Evolutionary conservation across 805 yeast species (phyloP), one percentile per base, ranked within the genome.

Genomic region (Zygoascus ofunaensis): DNA sequence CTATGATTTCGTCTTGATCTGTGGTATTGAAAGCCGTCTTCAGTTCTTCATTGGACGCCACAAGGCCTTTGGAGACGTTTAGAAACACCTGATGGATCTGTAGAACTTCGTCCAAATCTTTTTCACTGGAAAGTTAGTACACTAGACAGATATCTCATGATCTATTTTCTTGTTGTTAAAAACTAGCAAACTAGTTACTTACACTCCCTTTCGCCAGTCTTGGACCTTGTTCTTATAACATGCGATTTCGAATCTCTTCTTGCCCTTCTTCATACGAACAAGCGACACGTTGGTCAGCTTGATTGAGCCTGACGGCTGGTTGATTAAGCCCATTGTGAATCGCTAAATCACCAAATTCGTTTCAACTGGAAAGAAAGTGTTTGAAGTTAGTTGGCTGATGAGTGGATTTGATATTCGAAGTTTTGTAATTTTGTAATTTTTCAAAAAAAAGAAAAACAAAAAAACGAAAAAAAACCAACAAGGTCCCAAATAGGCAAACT

Each of bases 191-290:
- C 4, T 19, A 12, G 3, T 8, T 21, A 56, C 69, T 45, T 54
- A 66, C 60, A 85, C 79, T 47, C 82, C 84, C 49, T 76, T 74
- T 54, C 97, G 72, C 78, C 87, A 92, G 62, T 92, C 98, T 61
- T 90, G 97, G 4, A 92, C 96, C 59, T 92, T 92, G 57, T 92
- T 92, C 58, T 86, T 95, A 62, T 92, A 92, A 59, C 98, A 92
- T 0, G 97, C 97, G 37, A 92, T 75, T 63, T 92, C 98, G 55
- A 87, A 92, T 52, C 96, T 70, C 63, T 86, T 85, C 60, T 86
- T 87, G 35, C 70, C 96, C 61, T 86, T 87, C 56, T 82, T 84
- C 78, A 92, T 79, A 39, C 92, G 74, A 38, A 92, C 97, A 46
- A 90, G 70, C 23, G 97, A 87, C 26, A 92, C 97, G 62, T 92